Base-by-base conservation (phyloP, 1,284 basidiomycete species). In the Sanguinoderma infundibulare region DNA sequence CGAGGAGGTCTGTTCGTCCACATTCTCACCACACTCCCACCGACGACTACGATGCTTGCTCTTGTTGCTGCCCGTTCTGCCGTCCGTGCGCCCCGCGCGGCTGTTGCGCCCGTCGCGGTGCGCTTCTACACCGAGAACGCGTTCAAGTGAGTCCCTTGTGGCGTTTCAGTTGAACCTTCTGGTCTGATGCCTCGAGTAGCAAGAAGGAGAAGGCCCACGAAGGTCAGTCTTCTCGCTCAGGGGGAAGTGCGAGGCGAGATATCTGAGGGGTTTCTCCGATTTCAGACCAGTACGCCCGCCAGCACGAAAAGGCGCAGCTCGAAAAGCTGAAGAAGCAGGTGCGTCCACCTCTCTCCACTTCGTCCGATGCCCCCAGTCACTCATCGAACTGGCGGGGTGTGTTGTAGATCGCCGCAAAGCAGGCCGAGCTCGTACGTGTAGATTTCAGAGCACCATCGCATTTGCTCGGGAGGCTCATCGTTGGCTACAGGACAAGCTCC, bases 171-270 rank as follows among this genome's bases (percentile, higher is more conserved):
- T 49, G 34, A 40, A 39, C 53, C 15, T 40, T 60, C 47, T 62
- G 0, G 24, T 14, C 32, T 51, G n/a, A 51, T 14, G 10, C 8
- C 32, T 20, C 34, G 10, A 9, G 34, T 72, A 92, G 90, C 68
- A 86, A 86, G 76, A 91, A 85, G 75, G 90, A 91, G 73, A 87
- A 82, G 73, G 90, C 89, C 17, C 83, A 90, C 61, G 90, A 91
- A 78, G 84, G 89, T 87, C 66, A 57, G 71, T 5, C 39, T 34
- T 9, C 36, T 66, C 17, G 60, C 32, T 4, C 12, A 5, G 24
- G 9, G n/a, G 12, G 5, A 6, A 4, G 32, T 5, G 28, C n/a
- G 15, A 32, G 34, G 12, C 10, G 20, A 9, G 14, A 12, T 22
- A 5, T 10, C 49, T 51, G 12, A 51, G 32, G 8, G 20, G n/a